Percentiles rank a stretch among this genome's conserved stretches.
These are phyloP conservation scores for Diaporthe capsici DNA, from an alignment of 2,329 filamentous ascomycete species.

Conservation along the genomic window DNA sequence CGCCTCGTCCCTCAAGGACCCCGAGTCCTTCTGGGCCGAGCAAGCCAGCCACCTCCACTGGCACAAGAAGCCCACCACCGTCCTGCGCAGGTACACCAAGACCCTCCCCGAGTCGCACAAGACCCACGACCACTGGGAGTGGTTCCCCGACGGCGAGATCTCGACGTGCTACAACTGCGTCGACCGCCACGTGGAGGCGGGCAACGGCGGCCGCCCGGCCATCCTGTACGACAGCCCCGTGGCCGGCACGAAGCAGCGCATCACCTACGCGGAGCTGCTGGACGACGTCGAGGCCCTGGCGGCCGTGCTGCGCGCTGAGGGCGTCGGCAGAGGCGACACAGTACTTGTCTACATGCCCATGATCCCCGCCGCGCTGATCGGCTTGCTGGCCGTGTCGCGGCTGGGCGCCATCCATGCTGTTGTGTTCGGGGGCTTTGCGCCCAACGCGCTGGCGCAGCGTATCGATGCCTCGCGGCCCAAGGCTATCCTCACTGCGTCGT, in stretches of 20 bases:
- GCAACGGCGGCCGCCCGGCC: conserved; percentile 80
- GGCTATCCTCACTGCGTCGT: conserved; percentile 88
- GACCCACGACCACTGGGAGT: conserved; percentile 85
- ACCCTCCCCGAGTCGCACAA: conserved; percentile 69
- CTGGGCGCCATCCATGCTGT: conserved; percentile 91
- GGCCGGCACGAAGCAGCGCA: conserved; percentile 77
- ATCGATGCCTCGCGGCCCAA: conserved; percentile 86
- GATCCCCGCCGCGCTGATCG: conserved; percentile 91
- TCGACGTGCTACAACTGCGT: conserved; percentile 94
- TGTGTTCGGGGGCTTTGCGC: conserved; percentile 93
- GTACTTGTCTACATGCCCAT: conserved; percentile 97
- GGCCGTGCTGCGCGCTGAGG: conserved; percentile 85
- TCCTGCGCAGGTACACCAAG: conserved; percentile 73
- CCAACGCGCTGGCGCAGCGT: conserved; percentile 84
- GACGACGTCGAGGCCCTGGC: conserved; percentile 86
- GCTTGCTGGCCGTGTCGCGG: conserved; percentile 84
- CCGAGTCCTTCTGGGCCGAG: conserved; percentile 80
- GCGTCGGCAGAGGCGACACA: conserved; percentile 86
- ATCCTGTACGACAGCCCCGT: conserved; percentile 93
- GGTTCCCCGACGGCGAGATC: conserved; percentile 91
- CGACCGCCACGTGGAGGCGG: conserved; percentile 86
- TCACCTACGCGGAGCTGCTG: conserved; percentile 82
- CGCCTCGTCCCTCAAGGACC: conserved; percentile 74
- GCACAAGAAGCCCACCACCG: conserved; percentile 80
- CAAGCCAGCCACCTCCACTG: conserved; percentile 84